Evolutionary conservation across 352 stramenopile genomes (phyloP).

Genomic region (Phytophthora citricola): DNA sequence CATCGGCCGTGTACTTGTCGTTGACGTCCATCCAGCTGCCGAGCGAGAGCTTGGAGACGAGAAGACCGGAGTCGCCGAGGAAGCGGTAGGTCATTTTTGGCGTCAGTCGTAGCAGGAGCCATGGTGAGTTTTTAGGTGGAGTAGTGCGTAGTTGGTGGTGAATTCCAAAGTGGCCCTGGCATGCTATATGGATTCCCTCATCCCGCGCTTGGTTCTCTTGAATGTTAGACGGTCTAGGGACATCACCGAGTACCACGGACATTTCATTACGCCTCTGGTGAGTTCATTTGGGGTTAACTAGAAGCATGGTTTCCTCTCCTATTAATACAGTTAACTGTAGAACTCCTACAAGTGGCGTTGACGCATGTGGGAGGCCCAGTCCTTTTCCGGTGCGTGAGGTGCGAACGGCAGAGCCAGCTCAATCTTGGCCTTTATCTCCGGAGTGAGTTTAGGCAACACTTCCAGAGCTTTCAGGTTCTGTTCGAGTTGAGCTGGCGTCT

Average conservation of each 20-base stretch:
- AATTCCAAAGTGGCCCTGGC: slow-evolving; percentile 1
- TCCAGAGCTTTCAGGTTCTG: slow-evolving; percentile 61
- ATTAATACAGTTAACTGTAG: too few species aligned
- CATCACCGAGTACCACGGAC: too few species aligned
- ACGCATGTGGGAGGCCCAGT: neutral
- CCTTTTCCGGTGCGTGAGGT: slow-evolving; percentile 4
- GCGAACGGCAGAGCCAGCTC: slow-evolving; percentile 3
- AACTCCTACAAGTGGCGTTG: slow-evolving; percentile 5
- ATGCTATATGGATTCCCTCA: too few species aligned
- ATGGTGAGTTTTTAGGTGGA: too few species aligned
- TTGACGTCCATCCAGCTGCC: slow-evolving; percentile 33
- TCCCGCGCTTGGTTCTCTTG: too few species aligned
- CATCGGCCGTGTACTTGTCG: slow-evolving; percentile 19
- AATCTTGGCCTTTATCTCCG: slow-evolving; percentile 44
- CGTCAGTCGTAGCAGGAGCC: neutral
- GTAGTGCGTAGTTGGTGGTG: neutral
- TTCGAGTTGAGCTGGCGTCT: slow-evolving; percentile 45
- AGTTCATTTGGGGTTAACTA: too few species aligned
- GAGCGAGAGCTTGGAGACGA: neutral
- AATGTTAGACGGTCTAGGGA: too few species aligned
- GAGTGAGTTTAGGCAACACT: slow-evolving; percentile 49
- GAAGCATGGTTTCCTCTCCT: too few species aligned
- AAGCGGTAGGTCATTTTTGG: slow-evolving; percentile 9
- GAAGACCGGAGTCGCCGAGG: slow-evolving; percentile 1
- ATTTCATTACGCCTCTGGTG: too few species aligned